Conservation (phyloP, 441 rosid species). For the Daphne laureola region DNA sequence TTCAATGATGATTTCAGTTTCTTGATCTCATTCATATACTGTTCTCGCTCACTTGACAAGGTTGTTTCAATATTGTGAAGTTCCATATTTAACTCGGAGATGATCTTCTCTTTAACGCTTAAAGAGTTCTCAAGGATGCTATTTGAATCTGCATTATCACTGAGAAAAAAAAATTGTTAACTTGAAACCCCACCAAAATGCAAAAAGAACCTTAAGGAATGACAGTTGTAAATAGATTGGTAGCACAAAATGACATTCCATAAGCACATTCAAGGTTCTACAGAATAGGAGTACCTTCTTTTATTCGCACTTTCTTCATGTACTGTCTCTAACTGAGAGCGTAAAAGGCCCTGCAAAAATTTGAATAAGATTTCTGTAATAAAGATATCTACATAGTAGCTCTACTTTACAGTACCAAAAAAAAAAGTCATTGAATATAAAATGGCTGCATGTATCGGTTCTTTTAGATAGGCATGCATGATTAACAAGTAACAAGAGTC, state of each 20-base stretch:
- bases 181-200: constrained; percentile 10
- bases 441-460: neutral
- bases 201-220: constrained; percentile 9
- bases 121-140: constrained; percentile 81
- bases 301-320: constrained; percentile 71
- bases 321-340: constrained; percentile 85
- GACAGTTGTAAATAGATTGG: neutral
- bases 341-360: constrained; percentile 64
- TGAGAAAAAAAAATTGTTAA: constrained; percentile 26
- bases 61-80: constrained; percentile 83
- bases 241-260: neutral
- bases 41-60: constrained; percentile 78
- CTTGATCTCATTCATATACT: constrained; percentile 74
- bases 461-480: constrained; percentile 1
- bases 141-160: constrained; percentile 72
- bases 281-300: constrained; percentile 44
- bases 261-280: neutral
- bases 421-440: constrained; percentile 7
- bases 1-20: constrained; percentile 58
- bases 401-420: constrained; percentile 1
- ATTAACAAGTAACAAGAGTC: neutral
- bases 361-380: constrained; percentile 1
- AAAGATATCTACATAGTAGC: too few species aligned
- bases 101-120: constrained; percentile 89
- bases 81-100: constrained; percentile 91